Evolutionary conservation across 2,329 filamentous ascomycete species (phyloP), one percentile per base, ranked within the genome.

Genomic region (Sordariomycetes sp.): DNA sequence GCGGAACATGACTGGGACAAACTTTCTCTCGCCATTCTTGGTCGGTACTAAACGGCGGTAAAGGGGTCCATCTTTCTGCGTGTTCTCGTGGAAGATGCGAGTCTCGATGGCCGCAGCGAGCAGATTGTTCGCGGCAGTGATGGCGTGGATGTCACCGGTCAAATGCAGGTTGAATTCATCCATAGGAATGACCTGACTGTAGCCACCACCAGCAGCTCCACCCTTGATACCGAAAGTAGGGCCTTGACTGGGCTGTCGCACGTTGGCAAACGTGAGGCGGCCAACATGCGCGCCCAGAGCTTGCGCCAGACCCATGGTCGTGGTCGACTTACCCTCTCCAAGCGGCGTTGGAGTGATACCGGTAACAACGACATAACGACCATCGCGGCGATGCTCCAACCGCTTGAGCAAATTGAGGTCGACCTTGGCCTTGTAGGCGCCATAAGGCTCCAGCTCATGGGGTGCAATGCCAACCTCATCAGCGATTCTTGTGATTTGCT

Each of bases 161-260:
- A 98, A 66, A 59, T 98, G 92, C 53, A 98, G 68, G 63, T 98
- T 98, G 70, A 98, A 98, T 60, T 98, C 92, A 50, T 98, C 92
- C 92, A 98, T 98, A 39, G 92, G 92, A 49, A 98, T 96, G 53
- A 98, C 92, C 59, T 98, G 92, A 58, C 86, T 94, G 75, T 96
- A 98, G 25, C 92, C 92, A 58, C 92, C 92, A 50, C 92, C 92
- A 37, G 92, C 92, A 39, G 92, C 92, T 50, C 92, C 92, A 42
- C 92, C 92, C 71, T 98, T 98, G 72, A 98, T 96, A 51, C 92
- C 92, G 57, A 98, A 98, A 0, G 92, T 98, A 36, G 92, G 92
- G 5, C 92, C 92, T 65, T 96, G 92, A 49, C 86, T 94, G 33
- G 92, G 92, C 57, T 98, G 92, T 40, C 92, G 79, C 33, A 98